Evolutionary conservation across 2,329 filamentous ascomycete species (phyloP).

Genomic region (Cladosporium cucumerinum): DNA sequence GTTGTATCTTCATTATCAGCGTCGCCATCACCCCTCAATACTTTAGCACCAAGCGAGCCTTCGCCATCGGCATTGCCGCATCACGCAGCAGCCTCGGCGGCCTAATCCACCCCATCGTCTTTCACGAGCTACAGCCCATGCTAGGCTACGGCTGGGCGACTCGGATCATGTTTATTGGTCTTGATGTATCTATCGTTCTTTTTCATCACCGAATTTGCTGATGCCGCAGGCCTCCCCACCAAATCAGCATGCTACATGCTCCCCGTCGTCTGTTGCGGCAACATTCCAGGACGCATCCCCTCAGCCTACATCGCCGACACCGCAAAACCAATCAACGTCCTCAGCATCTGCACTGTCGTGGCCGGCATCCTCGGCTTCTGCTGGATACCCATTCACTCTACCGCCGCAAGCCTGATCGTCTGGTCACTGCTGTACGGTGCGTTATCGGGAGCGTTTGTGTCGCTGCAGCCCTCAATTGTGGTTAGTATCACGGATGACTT

Average conservation of each 20-base stretch:
- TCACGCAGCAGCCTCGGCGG: slow-evolving; percentile 36
- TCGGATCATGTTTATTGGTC: slow-evolving; percentile 43
- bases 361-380: slow-evolving; percentile 49
- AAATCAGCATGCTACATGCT: slow-evolving; percentile 37
- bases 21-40: slow-evolving; percentile 44
- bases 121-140: slow-evolving; percentile 29
- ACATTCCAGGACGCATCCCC: slow-evolving; percentile 36
- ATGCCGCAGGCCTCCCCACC: slow-evolving; percentile 22
- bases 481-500: slow-evolving; percentile 35
- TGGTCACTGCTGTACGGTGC: slow-evolving; percentile 36
- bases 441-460: slow-evolving; percentile 38
- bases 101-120: slow-evolving; percentile 21
- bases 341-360: slow-evolving; percentile 39
- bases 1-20: slow-evolving; percentile 42
- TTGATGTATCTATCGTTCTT: slow-evolving; percentile 43
- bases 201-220: slow-evolving; percentile 39
- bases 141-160: slow-evolving; percentile 55
- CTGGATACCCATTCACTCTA: slow-evolving; percentile 51
- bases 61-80: slow-evolving; percentile 41
- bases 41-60: slow-evolving; percentile 41
- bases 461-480: slow-evolving; percentile 36
- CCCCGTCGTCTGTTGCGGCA: slow-evolving; percentile 36
- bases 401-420: slow-evolving; percentile 29
- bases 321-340: slow-evolving; percentile 52
- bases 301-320: slow-evolving; percentile 52